Base-by-base conservation (phyloP, 2,329 filamentous ascomycete genomes). In the Epichloe gansuensis region DNA sequence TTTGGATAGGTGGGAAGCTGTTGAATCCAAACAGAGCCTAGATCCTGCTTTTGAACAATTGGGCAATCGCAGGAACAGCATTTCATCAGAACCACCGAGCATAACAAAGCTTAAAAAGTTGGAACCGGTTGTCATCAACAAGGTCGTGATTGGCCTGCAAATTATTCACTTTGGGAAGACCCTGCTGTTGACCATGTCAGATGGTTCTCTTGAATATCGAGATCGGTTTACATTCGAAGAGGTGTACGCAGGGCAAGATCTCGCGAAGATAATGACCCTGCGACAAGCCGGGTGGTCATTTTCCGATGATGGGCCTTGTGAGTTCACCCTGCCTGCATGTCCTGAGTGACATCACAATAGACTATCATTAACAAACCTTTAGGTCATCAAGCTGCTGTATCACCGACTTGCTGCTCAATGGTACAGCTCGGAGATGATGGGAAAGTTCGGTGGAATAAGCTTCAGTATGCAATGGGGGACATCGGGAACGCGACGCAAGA, bases 1-100 rank as follows among this genome's bases (percentile, higher is more conserved):
- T 41, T 74, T 97, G 55, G 83, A 89, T 56, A 79, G 85, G 55
- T 97, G 91, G 91, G 84, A 93, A 58, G 71, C 95, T 13, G 65
- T 91, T 9, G 81, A 86, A 35, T 75, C 80, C 47, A 69, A 76
- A n/a, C 80, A 84, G 56, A 74, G 71, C 9, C 70, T 94, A 7
- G 86, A 93, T 62, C 70, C 83, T 2, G 85, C 84, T 12, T 91
- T 95, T 63, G 85, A 89, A 57, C 84, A 90, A 59, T 74, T 93
- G 27, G 80, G 81, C 7, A 65, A 65, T 43, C 80, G 84, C 58
- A 81, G 80, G 60, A 81, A 79, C 61, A 79, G 74, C 46, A 53
- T 67, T 49, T 61, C 66, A 12, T 60, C 62, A 11, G 67, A 70
- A 35, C 56, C 63, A 9, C 57, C 68, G 56, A 54, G 55, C 13